Base-by-base conservation (phyloP, 768 basidiomycete species). In the Lactarius vividus region DNA sequence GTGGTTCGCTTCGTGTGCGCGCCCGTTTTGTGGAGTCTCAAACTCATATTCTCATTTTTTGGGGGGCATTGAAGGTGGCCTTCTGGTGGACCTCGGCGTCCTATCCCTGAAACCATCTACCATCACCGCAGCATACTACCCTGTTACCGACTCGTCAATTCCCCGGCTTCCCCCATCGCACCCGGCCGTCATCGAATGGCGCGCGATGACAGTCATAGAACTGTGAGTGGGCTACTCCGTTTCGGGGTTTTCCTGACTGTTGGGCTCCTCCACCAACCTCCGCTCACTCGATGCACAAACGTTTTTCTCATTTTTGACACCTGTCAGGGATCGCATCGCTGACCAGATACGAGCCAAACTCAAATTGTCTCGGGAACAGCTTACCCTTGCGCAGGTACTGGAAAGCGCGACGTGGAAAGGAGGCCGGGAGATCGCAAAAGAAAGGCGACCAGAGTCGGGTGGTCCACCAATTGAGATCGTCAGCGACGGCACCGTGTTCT, bases 331-430 rank as follows among this genome's bases (percentile, higher is more conserved):
- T 75, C 86, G 90, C 64, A 85, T 94, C 62, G 90, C 90, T 0
- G 78, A 84, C 39, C 81, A 81, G 18, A 87, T 98, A 66, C 86
- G 92, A 54, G 70, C 74, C 60, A 81, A 85, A 66, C 79, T 92
- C 59, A 77, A 78, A 1, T 74, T 90, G 29, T 77, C 78, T 0
- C 69, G 75, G 2, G 78, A 81, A 1, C 79, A 87, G 55, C 81
- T 98, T 29, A 83, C 85, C 0, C 83, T 96, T 9, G 89, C 94
- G 0, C 96, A 98, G 74, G 87, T 98, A 0, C 80, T 99, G 39
- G 96, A 98, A 77, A 88, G 88, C 59, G 96, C 95, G 2, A 98
- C 95, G 0, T 99, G 96, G 96, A 96, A 96, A 73, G 94, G 94
- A 1, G 96, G 96, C 4, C 81, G 96, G 4, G 94, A 96, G 77